A percentile compares a stretch with the other conserved stretches of the same genome.
Evolutionary conservation across 176 grass and related monocot genomes (phyloP).

Genomic region (Luzula sylvatica): DNA sequence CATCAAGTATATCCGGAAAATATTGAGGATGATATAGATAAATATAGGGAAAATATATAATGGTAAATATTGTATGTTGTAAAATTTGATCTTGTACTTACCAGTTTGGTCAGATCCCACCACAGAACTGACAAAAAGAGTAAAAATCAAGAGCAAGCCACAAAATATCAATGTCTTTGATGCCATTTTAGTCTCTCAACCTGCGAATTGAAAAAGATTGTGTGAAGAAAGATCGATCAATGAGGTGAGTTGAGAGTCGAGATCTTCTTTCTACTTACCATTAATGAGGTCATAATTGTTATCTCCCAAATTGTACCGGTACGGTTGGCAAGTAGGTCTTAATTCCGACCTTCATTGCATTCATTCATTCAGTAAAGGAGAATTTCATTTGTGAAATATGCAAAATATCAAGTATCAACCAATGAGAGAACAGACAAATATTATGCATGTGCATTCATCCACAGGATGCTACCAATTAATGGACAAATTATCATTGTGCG

Average conservation of each 20-base stretch:
- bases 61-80: too few species aligned
- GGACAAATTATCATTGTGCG: too few species aligned
- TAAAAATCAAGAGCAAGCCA: constrained; percentile 29
- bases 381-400: too few species aligned
- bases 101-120: constrained; percentile 28
- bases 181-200: constrained; percentile 22
- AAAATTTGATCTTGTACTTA: constrained; percentile 8
- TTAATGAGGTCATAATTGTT: background rate
- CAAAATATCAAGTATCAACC: too few species aligned
- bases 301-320: background rate
- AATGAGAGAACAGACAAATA: too few species aligned
- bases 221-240: background rate
- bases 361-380: too few species aligned
- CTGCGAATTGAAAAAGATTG: background rate
- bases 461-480: too few species aligned
- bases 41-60: background rate
- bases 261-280: background rate
- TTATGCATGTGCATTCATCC: too few species aligned
- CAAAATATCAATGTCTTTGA: constrained; percentile 34
- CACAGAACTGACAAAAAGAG: constrained; percentile 26
- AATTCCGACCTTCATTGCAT: background rate
- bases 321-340: constrained; percentile 14
- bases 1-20: too few species aligned
- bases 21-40: background rate
- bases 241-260: background rate